Percentiles rank a stretch among this genome's conserved stretches.
Conservation (phyloP, 495 filamentous ascomycete species). For the Aspergillus conjunctus region DNA sequence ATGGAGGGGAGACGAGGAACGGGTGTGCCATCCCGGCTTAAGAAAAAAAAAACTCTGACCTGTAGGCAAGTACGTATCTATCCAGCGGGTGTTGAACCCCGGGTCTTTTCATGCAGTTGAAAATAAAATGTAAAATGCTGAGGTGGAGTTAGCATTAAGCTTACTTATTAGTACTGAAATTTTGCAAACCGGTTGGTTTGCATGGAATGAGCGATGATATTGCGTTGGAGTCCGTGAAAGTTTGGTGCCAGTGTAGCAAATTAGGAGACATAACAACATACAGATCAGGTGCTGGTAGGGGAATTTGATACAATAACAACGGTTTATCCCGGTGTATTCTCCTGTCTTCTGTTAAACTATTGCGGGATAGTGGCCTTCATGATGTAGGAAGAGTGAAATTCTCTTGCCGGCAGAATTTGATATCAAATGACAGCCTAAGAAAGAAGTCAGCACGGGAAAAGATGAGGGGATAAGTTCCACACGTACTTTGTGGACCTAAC, state of each 20-base stretch:
- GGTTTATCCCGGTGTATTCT: not conserved
- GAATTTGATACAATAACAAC: not conserved
- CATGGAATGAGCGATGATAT: not conserved
- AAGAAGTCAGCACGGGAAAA: not conserved
- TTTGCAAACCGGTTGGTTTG: conserved; percentile 12
- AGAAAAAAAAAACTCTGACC: not conserved
- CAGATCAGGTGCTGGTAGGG: not conserved
- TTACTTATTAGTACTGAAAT: not conserved
- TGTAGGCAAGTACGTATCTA: conserved; percentile 4
- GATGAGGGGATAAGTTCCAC: conserved; percentile 1
- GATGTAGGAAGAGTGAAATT: not conserved
- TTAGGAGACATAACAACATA: not conserved
- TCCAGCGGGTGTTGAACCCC: conserved; percentile 4
- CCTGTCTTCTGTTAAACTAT: not conserved
- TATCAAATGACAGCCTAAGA: not conserved
- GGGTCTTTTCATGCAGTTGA: not conserved
- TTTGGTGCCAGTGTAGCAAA: not conserved
- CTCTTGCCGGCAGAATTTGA: conserved; percentile 1
- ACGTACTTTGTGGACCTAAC: conserved; percentile 5
- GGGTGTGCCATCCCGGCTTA: not conserved
- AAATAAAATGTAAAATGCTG: not conserved
- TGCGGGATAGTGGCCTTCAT: conserved; percentile 15
- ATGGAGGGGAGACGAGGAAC: not conserved
- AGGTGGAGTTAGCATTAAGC: conserved; percentile 4
- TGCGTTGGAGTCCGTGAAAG: not conserved